A percentile compares a stretch with the other conserved stretches of the same genome.
Evolutionary conservation across 305 asterid genomes (phyloP).

Genomic region (Solanum chacoense): DNA sequence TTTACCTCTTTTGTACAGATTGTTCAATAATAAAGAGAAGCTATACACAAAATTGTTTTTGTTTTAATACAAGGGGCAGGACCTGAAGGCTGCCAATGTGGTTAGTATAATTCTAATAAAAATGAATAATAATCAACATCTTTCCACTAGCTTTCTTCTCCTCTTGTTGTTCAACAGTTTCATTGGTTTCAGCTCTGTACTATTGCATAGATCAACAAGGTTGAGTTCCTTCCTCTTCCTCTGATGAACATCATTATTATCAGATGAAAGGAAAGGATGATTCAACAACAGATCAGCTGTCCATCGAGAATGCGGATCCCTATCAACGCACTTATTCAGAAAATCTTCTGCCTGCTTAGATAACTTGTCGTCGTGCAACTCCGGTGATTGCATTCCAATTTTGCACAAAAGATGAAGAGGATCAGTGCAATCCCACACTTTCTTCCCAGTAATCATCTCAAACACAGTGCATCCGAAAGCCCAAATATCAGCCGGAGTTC

Average conservation of each 20-base stretch:
- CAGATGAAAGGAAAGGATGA: background rate
- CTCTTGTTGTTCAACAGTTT: background rate
- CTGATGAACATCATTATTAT: background rate
- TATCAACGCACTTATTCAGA: background rate
- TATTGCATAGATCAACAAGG: background rate
- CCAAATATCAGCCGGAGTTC: conserved; percentile 4
- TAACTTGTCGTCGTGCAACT: background rate
- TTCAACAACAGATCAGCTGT: background rate
- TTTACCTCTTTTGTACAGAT: background rate
- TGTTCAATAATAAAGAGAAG: background rate
- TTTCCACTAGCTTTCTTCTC: background rate
- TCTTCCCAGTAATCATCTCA: conserved; percentile 10
- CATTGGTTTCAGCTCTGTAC: background rate
- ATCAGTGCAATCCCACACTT: background rate
- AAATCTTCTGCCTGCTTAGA: background rate
- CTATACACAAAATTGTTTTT: background rate
- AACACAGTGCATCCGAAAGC: conserved; percentile 6
- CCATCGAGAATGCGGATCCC: background rate
- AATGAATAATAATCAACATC: background rate
- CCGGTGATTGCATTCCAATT: background rate
- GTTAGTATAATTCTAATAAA: background rate
- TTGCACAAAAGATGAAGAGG: background rate
- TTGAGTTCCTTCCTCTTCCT: background rate
- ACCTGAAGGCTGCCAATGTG: background rate
- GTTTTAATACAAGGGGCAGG: background rate